Percentiles rank a stretch among this genome's conserved stretches.
phyloP scores from a whole-genome alignment of 2,329 filamentous ascomycete species.

The Aquanectria penicillioides region DNA sequence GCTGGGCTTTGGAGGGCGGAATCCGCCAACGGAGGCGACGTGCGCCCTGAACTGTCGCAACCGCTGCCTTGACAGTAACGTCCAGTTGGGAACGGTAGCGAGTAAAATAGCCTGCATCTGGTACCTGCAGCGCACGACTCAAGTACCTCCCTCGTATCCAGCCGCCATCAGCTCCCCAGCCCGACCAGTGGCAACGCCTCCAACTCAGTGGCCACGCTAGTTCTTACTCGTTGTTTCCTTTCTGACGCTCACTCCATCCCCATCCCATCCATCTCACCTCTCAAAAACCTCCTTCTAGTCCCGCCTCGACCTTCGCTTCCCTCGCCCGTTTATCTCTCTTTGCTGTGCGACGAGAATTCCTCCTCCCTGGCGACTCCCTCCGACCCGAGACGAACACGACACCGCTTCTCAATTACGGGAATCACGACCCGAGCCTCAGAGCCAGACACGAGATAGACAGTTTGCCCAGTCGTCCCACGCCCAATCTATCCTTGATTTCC shows the following conservation, averaged over 20 bases:
- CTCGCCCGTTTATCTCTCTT: conserved; percentile 30
- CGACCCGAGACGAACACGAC: conserved; percentile 22
- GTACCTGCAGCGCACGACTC: conserved; percentile 3
- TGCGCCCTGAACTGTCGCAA: too few species aligned
- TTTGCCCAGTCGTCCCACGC: conserved; percentile 1
- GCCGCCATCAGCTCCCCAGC: conserved; percentile 25
- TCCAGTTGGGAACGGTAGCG: too few species aligned
- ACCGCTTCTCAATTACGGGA: conserved; percentile 6
- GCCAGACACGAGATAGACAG: conserved; percentile 10
- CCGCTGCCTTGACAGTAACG: too few species aligned
- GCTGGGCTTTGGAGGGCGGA: too few species aligned
- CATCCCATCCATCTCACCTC: conserved; percentile 16
- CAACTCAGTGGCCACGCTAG: conserved; percentile 30
- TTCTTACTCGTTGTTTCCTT: conserved; percentile 28
- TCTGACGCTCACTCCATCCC: conserved; percentile 16
- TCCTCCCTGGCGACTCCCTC: conserved; percentile 9
- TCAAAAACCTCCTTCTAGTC: conserved; percentile 18
- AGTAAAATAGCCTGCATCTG: not conserved
- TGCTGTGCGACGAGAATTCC: conserved; percentile 42
- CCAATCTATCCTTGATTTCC: conserved; percentile 8
- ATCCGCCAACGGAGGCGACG: too few species aligned
- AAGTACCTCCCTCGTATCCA: conserved; percentile 19
- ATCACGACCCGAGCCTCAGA: conserved; percentile 15
- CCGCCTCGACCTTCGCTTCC: conserved; percentile 18
- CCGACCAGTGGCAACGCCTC: conserved; percentile 29